Evolutionary conservation across 169 alveolate species (phyloP).

Genomic region (Eimeria acervulina): DNA sequence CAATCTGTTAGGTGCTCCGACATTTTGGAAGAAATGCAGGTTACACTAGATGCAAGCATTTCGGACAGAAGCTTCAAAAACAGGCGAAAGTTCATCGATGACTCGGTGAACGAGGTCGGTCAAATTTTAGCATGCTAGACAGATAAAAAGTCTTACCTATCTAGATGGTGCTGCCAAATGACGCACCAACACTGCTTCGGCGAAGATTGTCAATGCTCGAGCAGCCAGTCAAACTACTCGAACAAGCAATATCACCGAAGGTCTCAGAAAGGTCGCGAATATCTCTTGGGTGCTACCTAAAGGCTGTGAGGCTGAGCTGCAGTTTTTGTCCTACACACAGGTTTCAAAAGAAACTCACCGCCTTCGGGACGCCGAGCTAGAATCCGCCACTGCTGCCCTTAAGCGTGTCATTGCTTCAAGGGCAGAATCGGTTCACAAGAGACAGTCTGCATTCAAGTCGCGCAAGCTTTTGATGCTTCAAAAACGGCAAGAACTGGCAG

Average conservation of each 20-base stretch:
- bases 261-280: neutral
- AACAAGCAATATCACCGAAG: neutral
- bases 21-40: slow-evolving; percentile 51
- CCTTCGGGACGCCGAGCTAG: slow-evolving; percentile 47
- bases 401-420: slow-evolving; percentile 25
- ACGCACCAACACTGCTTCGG: neutral
- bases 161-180: neutral
- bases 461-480: slow-evolving; percentile 62
- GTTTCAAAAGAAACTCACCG: slow-evolving; percentile 25
- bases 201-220: neutral
- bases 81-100: slow-evolving; percentile 64
- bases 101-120: slow-evolving; percentile 58
- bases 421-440: slow-evolving; percentile 9
- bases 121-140: neutral
- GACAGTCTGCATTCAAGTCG: slow-evolving; percentile 72
- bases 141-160: neutral
- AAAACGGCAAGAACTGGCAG: slow-evolving; percentile 13
- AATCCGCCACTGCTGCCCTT: slow-evolving; percentile 18
- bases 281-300: neutral
- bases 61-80: slow-evolving; percentile 11
- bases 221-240: neutral
- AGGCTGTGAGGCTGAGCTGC: neutral
- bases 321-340: neutral
- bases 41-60: slow-evolving; percentile 51
- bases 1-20: slow-evolving; percentile 39